Base-by-base conservation (phyloP, 129 eudicot species). In the Glebionis coronaria region DNA sequence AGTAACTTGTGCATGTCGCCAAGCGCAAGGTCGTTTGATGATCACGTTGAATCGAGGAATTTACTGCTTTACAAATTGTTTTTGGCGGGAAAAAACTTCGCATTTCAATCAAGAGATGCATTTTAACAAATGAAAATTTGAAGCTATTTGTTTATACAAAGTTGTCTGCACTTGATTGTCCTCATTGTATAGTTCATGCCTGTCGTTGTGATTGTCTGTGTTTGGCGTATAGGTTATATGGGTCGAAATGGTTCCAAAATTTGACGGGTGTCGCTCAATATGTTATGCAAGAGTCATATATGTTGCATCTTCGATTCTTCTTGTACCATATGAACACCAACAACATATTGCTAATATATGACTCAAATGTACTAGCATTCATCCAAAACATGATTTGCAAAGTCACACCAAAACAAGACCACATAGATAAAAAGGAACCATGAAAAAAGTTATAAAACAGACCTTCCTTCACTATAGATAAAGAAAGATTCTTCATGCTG, bases 401-500 rank as follows among this genome's bases (percentile, higher is more conserved):
- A 59, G 61, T 61, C 67, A 49, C 60, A 46, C 62, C 72, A 31
- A 53, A 52, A 67, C 29, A 67, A 45, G 38, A 29, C 56, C 55
- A 63, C 35, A 44, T 64, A 55, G 71, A 64, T 64, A 29, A 28
- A 74, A 66, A 67, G 71, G 68, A 60, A 50, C 50, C 56, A 60
- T 67, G 61, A 23, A 47, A 47, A 74, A 67, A 56, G 73, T 23
- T 19, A 72, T 51, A 63, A 61, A 51, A 19, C 70, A 72, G 61
- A 54, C 56, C 20, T 72, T 52, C 55, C 20, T 72, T 52, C 55
- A 21, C 57, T 44, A 63, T 61, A 59, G 40, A 35, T 35, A 35
- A 67, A 67, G 56, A 67, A 49, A 56, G 53, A 56, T 67, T 49
- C 68, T 58, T 67, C 77, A 73, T 73, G 57, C 21, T 44, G 58